Evolutionary conservation across 495 filamentous ascomycete genomes (phyloP).

Genomic region (Penicillium bialowiezense): DNA sequence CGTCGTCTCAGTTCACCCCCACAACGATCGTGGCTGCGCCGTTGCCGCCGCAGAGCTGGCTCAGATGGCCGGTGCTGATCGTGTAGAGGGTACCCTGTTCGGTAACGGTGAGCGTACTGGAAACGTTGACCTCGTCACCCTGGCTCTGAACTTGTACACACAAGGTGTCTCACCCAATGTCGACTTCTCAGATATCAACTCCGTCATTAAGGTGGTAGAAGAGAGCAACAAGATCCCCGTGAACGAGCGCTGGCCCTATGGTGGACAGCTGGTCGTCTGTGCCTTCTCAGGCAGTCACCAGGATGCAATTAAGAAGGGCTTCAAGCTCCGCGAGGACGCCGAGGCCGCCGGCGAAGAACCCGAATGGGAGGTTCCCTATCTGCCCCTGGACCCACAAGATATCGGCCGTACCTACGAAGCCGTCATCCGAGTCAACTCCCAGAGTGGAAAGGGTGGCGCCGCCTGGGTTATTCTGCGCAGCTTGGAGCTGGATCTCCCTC

Average conservation of each 20-base stretch:
- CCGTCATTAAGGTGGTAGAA: slow-evolving; percentile 87
- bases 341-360: slow-evolving; percentile 55
- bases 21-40: slow-evolving; percentile 92
- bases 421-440: slow-evolving; percentile 95
- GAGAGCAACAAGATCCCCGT: slow-evolving; percentile 93
- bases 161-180: slow-evolving; percentile 86
- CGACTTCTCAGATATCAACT: slow-evolving; percentile 88
- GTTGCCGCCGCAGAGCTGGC: slow-evolving; percentile 87
- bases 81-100: slow-evolving; percentile 93
- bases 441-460: slow-evolving; percentile 91
- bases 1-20: slow-evolving; percentile 81
- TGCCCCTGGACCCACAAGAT: slow-evolving; percentile 89
- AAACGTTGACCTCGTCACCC: slow-evolving; percentile 93
- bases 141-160: slow-evolving; percentile 94
- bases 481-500: slow-evolving; percentile 88
- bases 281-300: slow-evolving; percentile 65
- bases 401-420: slow-evolving; percentile 96
- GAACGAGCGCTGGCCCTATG: slow-evolving; percentile 84
- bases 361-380: slow-evolving; percentile 76
- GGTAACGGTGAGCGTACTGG: slow-evolving; percentile 95
- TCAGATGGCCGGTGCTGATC: slow-evolving; percentile 95
- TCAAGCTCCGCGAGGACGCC: slow-evolving; percentile 63
- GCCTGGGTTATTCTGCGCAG: slow-evolving; percentile 91
- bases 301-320: slow-evolving; percentile 98
- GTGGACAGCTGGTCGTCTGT: slow-evolving; percentile 53